Evolutionary conservation across 2,329 filamentous ascomycete genomes (phyloP).

Genomic region (Curvularia verruculosa): DNA sequence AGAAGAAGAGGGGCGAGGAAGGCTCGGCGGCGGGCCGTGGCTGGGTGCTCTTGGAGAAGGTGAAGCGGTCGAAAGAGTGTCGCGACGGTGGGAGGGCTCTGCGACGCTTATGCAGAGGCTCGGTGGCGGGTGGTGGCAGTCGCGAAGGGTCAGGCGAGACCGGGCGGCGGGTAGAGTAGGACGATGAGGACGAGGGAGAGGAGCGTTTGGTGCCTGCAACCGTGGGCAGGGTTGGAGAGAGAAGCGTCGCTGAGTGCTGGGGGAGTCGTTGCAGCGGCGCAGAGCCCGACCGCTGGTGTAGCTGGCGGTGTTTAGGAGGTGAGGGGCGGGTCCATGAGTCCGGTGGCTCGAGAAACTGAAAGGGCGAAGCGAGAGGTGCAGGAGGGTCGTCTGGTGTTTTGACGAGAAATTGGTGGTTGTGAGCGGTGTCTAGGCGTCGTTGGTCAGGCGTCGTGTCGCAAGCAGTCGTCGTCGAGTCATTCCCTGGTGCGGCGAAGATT

Average conservation of each 20-base stretch:
- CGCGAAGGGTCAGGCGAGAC: background rate
- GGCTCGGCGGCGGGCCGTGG: conserved; percentile 42
- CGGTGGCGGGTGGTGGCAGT: conserved; percentile 25
- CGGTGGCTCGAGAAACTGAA: conserved; percentile 4
- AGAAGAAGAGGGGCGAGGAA: conserved; percentile 61
- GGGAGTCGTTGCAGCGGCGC: conserved; percentile 17
- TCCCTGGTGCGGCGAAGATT: conserved; percentile 27
- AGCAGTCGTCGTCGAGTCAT: conserved; percentile 19
- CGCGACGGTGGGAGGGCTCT: conserved; percentile 37
- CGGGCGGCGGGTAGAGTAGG: conserved; percentile 6
- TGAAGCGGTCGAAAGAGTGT: conserved; percentile 48
- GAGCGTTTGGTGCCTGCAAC: conserved; percentile 34
- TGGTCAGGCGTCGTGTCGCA: conserved; percentile 9
- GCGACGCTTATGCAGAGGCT: conserved; percentile 46
- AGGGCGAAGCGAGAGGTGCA: conserved; percentile 7
- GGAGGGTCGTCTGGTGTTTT: conserved; percentile 6
- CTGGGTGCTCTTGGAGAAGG: conserved; percentile 29
- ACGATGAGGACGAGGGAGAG: conserved; percentile 5
- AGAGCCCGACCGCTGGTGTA: conserved; percentile 19
- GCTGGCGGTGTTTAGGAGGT: conserved; percentile 22
- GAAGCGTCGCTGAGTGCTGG: conserved; percentile 4
- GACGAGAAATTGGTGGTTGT: conserved; percentile 7
- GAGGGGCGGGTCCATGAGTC: conserved; percentile 26
- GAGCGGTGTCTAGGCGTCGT: conserved; percentile 1
- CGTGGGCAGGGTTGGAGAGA: conserved; percentile 24